Evolutionary conservation across 495 filamentous ascomycete genomes (phyloP), one percentile per base, ranked within the genome.

Genomic region (Lepidopterella palustris): DNA sequence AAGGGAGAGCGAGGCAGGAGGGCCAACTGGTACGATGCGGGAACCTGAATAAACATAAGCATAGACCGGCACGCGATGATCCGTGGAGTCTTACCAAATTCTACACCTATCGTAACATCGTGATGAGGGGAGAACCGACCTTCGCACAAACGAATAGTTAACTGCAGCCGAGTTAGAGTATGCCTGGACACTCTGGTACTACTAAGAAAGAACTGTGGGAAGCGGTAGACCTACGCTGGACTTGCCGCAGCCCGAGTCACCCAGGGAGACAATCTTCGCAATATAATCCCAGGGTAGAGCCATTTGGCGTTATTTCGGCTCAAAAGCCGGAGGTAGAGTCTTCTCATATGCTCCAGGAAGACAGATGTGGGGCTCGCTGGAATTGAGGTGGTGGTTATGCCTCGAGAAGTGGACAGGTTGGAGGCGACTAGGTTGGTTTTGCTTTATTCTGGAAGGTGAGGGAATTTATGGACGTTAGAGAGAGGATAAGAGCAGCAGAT

Each of bases 81-180:
- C 18, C 18, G 3, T 42, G 13, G 3, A 3, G 18, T 15, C 18
- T 42, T 42, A 42, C 35, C 93, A 74, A 98, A 97, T 72, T 98
- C 93, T 24, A 98, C 93, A 57, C 93, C 93, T 66, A 98, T 97
- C 26, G 93, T 98, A 45, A 98, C 93, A 77, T 97, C 90, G 77
- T 97, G 93, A 65, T 90, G 82, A 28, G 87, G 79, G 54, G 87
- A 87, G 78, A 97, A 97, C 66, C 92, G 92, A 56, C 92, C 92
- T 81, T 97, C 92, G 77, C 92, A 97, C 62, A 97, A 87, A 25
- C 92, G 89, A 73, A 97, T 90, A 18, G 92, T 96, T 62, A 97
- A 83, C 83, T 86, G 68, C 55, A 35, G 28, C 42, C 29, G 11
- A 23, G 50, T 53, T 55, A 53, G 29, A 45, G 10, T 26, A 40